Evolutionary conservation across 2,329 filamentous ascomycete species (phyloP).

Genomic region (Alternaria postmessia): DNA sequence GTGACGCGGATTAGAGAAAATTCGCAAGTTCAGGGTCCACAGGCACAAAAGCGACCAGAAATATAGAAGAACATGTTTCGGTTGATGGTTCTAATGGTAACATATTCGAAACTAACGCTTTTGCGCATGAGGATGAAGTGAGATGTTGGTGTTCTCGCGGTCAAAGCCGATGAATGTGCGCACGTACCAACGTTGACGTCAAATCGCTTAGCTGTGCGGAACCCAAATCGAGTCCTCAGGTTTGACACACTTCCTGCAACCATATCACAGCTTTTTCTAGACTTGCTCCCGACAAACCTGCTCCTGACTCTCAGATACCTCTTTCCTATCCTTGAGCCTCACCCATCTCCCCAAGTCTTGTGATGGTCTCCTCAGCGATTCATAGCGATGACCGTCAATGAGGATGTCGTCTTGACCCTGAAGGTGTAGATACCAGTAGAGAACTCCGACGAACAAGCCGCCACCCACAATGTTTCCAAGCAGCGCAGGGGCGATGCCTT

Average conservation of each 20-base stretch:
- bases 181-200: background rate
- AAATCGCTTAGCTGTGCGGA: background rate
- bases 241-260: background rate
- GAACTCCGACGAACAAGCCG: slow-evolving; percentile 10
- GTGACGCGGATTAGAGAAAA: background rate
- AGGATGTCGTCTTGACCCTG: slow-evolving; percentile 7
- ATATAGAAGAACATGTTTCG: background rate
- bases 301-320: background rate
- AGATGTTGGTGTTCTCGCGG: background rate
- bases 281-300: background rate
- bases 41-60: background rate
- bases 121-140: background rate
- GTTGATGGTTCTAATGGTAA: background rate
- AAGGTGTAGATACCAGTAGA: slow-evolving; percentile 13
- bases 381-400: slow-evolving; percentile 11
- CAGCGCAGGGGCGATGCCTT: slow-evolving; percentile 35
- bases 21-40: no score
- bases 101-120: background rate
- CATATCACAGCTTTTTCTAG: background rate
- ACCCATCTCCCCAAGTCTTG: background rate
- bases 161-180: background rate
- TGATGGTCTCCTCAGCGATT: background rate
- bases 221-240: background rate
- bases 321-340: background rate
- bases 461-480: slow-evolving; percentile 36